Conservation (phyloP, 2,329 filamentous ascomycete genomes). For the Fusarium sp. region DNA sequence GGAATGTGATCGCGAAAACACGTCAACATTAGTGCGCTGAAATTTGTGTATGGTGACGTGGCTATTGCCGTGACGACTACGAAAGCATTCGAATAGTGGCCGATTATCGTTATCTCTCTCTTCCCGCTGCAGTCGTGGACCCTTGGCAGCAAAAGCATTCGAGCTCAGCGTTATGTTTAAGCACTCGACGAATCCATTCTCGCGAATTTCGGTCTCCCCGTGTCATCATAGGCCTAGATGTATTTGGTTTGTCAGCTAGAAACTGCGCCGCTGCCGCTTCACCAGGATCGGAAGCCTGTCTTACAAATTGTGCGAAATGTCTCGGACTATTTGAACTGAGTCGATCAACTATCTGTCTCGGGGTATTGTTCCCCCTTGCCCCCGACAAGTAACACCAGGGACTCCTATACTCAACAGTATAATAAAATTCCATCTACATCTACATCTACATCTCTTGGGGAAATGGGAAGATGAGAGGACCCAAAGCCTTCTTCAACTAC, state of each 20-base stretch:
- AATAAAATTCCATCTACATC: background rate
- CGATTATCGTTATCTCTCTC: background rate
- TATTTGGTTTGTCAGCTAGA: conserved; percentile 3
- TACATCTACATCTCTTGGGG: background rate
- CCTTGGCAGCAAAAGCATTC: background rate
- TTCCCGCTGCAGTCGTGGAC: background rate
- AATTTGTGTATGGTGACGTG: background rate
- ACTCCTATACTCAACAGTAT: background rate
- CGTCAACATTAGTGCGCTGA: background rate
- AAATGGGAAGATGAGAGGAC: background rate
- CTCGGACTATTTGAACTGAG: conserved; percentile 10
- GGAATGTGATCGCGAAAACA: conserved; percentile 3
- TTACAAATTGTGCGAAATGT: conserved; percentile 19
- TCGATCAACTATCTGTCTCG: conserved; percentile 6
- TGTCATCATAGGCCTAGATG: background rate
- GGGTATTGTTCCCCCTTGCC: background rate
- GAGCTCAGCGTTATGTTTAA: conserved; percentile 1
- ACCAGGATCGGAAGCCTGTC: conserved; percentile 4
- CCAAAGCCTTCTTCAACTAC: background rate
- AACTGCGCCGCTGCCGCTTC: conserved; percentile 9
- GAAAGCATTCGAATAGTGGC: background rate
- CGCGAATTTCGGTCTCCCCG: background rate
- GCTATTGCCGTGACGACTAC: background rate
- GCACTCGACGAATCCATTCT: background rate
- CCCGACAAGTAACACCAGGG: background rate